Base-by-base conservation (phyloP, 2,329 filamentous ascomycete genomes). In the Hypoxylon rubiginosum region DNA sequence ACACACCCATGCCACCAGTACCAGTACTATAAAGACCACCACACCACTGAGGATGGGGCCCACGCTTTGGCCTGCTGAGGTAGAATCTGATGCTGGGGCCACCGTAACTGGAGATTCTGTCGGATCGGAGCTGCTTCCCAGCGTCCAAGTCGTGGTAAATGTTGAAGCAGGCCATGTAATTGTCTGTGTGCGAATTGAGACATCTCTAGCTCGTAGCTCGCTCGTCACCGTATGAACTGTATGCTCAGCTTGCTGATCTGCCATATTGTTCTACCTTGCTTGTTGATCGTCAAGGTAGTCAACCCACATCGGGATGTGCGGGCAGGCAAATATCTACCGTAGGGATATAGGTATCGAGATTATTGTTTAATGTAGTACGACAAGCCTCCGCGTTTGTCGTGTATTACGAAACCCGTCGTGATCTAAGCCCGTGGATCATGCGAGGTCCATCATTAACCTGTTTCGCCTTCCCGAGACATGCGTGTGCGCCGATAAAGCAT, bases 21-120 rank as follows among this genome's bases (percentile, higher is more conserved):
- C 8, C 6, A 75, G 48, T n/a, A 75, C 66, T n/a, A 73, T 19
- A 15, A 65, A 28, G 13, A 66, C 64, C 9, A 71, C 73, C 0
- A 76, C 63, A 13, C 66, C 73, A 45, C 73, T 76, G 32, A 76
- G 66, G 39, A 75, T 74, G 7, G 72, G 67, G 15, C 73, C 73
- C 4, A 76, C 65, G 32, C 65, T 69, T 43, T 58, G 58, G 36
- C 34, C 60, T 7, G 57, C 21, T n/a, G 41, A 56, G 13, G 57
- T 61, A n/a, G 68, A 48, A 51, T 50, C 58, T 21, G 64, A 39
- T 34, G 56, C 68, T 2, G 72, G 68, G 11, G 57, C 56, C n/a
- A 63, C 67, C 24, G 62, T 62, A 48, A 50, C 52, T 17, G 72
- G 67, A 6, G 63, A 56, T 8, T 66, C 62, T 10, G 70, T 72